Conservation (phyloP, 108 stramenopile species). For the Chaetoceros muelleri region DNA sequence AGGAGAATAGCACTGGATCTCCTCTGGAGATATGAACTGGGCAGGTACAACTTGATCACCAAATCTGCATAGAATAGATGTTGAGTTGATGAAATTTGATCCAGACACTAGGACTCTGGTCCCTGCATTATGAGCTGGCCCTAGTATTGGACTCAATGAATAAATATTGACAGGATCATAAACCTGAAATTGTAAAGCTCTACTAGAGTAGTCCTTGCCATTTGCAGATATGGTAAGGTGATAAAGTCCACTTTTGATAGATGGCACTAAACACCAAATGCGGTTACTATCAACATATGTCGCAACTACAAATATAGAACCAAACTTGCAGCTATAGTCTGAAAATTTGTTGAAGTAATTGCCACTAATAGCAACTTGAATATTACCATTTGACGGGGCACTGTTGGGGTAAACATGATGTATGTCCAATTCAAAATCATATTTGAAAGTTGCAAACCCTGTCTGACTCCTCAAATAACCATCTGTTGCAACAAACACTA, state of each 20-base stretch:
- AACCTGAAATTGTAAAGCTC: slow-evolving; percentile 32
- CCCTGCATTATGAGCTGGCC: not conserved
- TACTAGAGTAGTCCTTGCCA: slow-evolving; percentile 32
- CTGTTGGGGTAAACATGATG: slow-evolving; percentile 11
- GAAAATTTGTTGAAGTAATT: slow-evolving; percentile 25
- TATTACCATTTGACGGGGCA: slow-evolving; percentile 3
- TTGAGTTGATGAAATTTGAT: slow-evolving; percentile 34
- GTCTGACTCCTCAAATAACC: not conserved
- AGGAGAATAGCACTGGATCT: not conserved
- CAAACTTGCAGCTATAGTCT: slow-evolving; percentile 45
- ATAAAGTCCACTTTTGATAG: slow-evolving; percentile 17
- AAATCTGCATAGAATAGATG: slow-evolving; percentile 27
- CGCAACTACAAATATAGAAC: slow-evolving; percentile 30
- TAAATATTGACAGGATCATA: slow-evolving; percentile 21
- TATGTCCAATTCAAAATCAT: slow-evolving; percentile 18
- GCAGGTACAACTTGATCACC: slow-evolving; percentile 5
- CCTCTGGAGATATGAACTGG: not conserved
- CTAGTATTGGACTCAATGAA: slow-evolving; percentile 11
- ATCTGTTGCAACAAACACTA: not conserved
- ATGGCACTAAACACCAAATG: slow-evolving; percentile 41
- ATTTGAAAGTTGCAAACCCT: slow-evolving; percentile 12
- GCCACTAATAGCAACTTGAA: slow-evolving; percentile 11
- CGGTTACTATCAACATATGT: slow-evolving; percentile 25
- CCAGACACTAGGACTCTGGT: slow-evolving; percentile 30
- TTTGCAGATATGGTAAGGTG: slow-evolving; percentile 59